Percentiles rank a stretch among this genome's conserved stretches.
These are phyloP conservation scores for Myriosclerotinia duriaeana DNA, from an alignment of 2,329 filamentous ascomycete genomes.

Conservation along the genomic window DNA sequence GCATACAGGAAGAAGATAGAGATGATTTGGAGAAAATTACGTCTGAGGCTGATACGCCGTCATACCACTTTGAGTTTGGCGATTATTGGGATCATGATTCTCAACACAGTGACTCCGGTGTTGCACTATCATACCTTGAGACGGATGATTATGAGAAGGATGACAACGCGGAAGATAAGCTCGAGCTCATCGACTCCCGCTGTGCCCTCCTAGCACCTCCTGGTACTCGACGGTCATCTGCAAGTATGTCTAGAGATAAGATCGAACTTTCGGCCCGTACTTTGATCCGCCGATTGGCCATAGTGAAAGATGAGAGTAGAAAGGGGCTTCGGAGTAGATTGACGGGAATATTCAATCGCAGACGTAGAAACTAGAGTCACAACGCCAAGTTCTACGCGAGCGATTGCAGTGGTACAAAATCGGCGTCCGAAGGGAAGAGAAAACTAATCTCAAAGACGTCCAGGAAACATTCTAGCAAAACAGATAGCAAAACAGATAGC, in stretches of 20 bases:
- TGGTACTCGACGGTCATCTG: neutral
- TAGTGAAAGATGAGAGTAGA: neutral
- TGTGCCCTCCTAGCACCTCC: neutral
- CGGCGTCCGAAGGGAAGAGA: neutral
- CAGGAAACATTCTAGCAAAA: neutral
- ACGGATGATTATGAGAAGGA: neutral
- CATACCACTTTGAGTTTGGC: too few species aligned
- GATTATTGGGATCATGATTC: neutral
- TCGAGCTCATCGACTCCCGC: neutral
- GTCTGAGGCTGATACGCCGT: constrained; percentile 3
- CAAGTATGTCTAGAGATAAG: neutral
- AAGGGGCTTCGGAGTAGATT: neutral
- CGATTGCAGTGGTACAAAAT: neutral
- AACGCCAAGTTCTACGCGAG: neutral
- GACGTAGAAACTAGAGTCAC: neutral
- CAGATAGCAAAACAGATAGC: neutral
- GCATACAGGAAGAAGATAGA: neutral
- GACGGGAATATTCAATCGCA: neutral
- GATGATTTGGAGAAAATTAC: neutral
- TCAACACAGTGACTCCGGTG: neutral
- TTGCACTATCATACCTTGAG: neutral
- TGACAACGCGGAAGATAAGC: neutral
- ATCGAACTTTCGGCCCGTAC: neutral
- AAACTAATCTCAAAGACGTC: neutral
- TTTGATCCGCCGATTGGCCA: neutral